Base-by-base conservation (phyloP, 768 basidiomycete genomes). In the Hypholoma fasciculare region DNA sequence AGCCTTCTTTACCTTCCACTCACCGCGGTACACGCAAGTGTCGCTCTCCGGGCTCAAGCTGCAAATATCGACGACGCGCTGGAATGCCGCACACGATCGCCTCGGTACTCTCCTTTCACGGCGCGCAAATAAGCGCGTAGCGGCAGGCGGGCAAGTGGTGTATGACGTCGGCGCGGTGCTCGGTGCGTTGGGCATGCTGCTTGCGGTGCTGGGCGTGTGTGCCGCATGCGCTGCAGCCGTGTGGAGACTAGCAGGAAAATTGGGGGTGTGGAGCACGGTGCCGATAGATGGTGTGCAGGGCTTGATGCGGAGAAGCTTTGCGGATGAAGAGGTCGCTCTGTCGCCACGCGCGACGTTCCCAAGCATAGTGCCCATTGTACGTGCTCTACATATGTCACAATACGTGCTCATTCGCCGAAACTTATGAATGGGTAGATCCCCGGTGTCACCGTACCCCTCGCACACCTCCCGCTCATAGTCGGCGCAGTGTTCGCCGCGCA, bases 401-500 rank as follows among this genome's bases (percentile, higher is more conserved):
- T 19, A 7, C 20, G 7, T 4, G 27, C 27, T 4, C 27, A 30
- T 4, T 14, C 11, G 16, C 26, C 13, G 55, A 27, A 19, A 39
- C 34, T 26, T 38, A 37, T 19, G 26, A 47, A 26, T 39, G 56
- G n/a, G n/a, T 61, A 94, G 92, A 86, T 96, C 38, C 93, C 94
- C 19, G 93, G 93, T 1, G 60, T 93, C 7, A 96, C 91, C 2
- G 83, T 90, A 1, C 93, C 93, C 1, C 65, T 92, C n/a, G 71
- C 73, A 23, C 86, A 95, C 65, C 66, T 91, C 1, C 89, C 89
- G 4, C 61, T 86, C 14, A 82, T 94, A 49, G 62, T 94, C 7
- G 34, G 82, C 6, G 80, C 87, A 0, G 77, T 94, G 14, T 76
- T 87, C 47, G 20, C 83, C 8, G 80, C 82, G 54, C 92, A 94